Evolutionary conservation across 2,329 filamentous ascomycete genomes (phyloP).

Genomic region (Aspergillus pseudoglaucus): DNA sequence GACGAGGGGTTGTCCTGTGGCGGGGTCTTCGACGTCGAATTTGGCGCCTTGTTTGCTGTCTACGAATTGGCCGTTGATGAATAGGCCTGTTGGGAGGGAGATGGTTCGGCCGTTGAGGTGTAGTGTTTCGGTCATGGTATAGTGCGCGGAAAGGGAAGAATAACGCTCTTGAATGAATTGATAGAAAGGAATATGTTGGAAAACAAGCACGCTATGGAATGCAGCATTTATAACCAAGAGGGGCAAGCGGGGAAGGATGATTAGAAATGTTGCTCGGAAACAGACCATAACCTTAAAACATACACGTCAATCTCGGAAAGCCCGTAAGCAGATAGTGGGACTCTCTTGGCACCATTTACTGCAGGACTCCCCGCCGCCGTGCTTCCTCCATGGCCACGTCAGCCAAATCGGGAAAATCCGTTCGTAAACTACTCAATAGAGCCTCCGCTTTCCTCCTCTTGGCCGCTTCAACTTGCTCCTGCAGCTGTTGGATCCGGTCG

Average conservation of each 20-base stretch:
- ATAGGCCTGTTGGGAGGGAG: not conserved
- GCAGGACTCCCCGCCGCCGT: slow-evolving; percentile 7
- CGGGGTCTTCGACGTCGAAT: not conserved
- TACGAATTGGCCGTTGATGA: not conserved
- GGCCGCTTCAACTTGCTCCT: slow-evolving; percentile 11
- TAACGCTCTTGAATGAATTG: not conserved
- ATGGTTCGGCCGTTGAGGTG: not conserved
- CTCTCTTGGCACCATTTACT: too few relatives aligned
- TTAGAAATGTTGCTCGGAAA: too few relatives aligned
- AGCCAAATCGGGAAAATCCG: slow-evolving; percentile 16
- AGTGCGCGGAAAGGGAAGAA: not conserved
- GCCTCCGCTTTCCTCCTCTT: slow-evolving; percentile 12
- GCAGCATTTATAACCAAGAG: too few relatives aligned
- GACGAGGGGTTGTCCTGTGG: not conserved
- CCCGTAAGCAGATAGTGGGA: too few relatives aligned
- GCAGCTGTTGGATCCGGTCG: slow-evolving; percentile 14
- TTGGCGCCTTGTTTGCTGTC: not conserved
- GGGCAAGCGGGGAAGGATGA: too few relatives aligned
- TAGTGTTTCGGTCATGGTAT: not conserved
- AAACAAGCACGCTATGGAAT: too few relatives aligned
- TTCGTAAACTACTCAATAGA: slow-evolving; percentile 9
- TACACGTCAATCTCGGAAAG: too few relatives aligned
- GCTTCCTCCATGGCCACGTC: slow-evolving; percentile 13
- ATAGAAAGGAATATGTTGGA: not conserved
- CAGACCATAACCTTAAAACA: too few relatives aligned